These are phyloP conservation scores for Hymenoscyphus occultus DNA, from an alignment of 2,329 filamentous ascomycete species.

Conservation along the genomic window DNA sequence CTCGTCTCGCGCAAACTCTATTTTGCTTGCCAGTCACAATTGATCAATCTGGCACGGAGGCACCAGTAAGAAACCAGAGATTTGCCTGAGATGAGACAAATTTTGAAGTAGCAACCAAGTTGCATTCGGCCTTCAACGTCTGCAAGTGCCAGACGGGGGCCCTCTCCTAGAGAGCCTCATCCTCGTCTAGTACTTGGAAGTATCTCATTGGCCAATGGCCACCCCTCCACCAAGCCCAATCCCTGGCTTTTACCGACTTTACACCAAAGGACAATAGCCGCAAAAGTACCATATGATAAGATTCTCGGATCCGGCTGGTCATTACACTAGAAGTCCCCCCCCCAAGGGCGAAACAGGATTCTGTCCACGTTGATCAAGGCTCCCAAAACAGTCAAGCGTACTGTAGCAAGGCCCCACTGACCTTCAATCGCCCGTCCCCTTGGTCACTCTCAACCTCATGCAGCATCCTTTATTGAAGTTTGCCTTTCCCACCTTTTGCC, in stretches of 20 bases:
- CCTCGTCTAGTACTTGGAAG: not conserved
- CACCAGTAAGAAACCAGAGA: not conserved
- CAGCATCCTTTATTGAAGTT: not conserved
- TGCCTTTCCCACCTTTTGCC: not conserved
- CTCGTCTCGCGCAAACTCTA: not conserved
- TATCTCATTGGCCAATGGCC: not conserved
- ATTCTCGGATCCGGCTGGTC: not conserved
- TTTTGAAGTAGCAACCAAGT: not conserved
- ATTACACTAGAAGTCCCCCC: not conserved
- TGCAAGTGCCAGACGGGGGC: not conserved
- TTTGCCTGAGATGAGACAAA: not conserved
- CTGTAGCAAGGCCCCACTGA: not conserved
- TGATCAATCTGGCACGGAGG: not conserved
- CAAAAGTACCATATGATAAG: slow-evolving; percentile 1
- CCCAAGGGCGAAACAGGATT: not conserved
- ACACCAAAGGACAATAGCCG: not conserved
- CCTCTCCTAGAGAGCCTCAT: not conserved
- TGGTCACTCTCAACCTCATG: not conserved
- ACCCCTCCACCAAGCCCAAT: not conserved
- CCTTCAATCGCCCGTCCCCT: not conserved
- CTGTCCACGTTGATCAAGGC: not conserved
- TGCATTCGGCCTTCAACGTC: not conserved
- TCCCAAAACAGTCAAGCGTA: not conserved
- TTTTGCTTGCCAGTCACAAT: not conserved
- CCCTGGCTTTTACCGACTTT: not conserved